Evolutionary conservation across 2,329 filamentous ascomycete species (phyloP).

Genomic region (Aspergillus pseudonomiae): DNA sequence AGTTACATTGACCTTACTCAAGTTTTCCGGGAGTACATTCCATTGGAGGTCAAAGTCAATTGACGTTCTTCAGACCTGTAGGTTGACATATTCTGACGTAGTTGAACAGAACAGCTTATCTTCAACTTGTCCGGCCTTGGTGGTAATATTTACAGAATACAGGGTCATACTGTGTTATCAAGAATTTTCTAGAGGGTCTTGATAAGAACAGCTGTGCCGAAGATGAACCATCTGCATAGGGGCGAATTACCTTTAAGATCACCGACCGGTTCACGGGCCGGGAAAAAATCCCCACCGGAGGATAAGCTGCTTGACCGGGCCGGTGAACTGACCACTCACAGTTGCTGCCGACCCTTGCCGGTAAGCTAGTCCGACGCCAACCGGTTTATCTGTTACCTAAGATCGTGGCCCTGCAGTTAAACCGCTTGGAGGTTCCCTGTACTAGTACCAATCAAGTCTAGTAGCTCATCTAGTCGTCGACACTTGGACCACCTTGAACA

Average conservation of each 20-base stretch:
- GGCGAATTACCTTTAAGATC: background rate
- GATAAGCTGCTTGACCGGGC: conserved; percentile 5
- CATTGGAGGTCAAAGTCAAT: background rate
- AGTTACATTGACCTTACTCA: background rate
- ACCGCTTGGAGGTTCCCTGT: background rate
- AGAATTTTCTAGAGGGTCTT: background rate
- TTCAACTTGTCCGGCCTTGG: background rate
- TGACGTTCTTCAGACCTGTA: background rate
- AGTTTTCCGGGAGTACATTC: background rate
- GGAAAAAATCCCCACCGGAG: background rate
- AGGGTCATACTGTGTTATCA: background rate
- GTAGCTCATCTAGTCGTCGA: background rate
- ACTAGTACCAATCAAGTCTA: background rate
- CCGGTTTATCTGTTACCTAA: background rate
- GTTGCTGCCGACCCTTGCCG: background rate
- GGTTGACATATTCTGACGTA: background rate
- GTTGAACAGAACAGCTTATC: background rate
- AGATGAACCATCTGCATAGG: background rate
- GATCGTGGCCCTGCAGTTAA: background rate
- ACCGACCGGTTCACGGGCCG: conserved; percentile 4
- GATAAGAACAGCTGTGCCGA: background rate
- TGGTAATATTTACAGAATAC: background rate
- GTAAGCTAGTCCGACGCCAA: background rate
- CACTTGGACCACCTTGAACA: background rate
- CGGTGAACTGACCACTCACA: background rate